Conservation (phyloP, 495 filamentous ascomycete genomes). For the Xylaria nigripes region DNA sequence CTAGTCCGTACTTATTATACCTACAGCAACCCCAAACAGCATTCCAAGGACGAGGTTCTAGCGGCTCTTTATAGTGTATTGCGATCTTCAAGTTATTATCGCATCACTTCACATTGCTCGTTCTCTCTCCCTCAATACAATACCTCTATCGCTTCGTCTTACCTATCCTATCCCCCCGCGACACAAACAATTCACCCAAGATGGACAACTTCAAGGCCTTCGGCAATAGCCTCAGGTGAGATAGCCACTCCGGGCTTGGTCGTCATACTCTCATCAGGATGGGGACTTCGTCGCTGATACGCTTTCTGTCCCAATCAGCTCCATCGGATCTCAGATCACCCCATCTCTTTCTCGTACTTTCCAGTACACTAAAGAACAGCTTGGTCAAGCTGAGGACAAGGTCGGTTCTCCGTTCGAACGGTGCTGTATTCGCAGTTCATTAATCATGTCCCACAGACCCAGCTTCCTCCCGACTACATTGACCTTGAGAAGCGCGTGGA, state of each 20-base stretch:
- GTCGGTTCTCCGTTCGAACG: conserved; percentile 31
- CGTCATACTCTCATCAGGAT: conserved; percentile 3
- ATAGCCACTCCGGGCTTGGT: not conserved
- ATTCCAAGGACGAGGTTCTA: no score
- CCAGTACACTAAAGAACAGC: conserved; percentile 94
- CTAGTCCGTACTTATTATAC: no score
- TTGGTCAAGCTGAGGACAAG: conserved; percentile 93
- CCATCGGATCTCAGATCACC: conserved; percentile 52
- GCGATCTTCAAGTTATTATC: not conserved
- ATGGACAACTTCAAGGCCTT: conserved; percentile 68
- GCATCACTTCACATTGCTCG: not conserved
- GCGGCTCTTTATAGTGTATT: not conserved
- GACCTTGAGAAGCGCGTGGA: conserved; percentile 98
- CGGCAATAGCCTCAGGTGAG: conserved; percentile 29
- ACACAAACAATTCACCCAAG: conserved; percentile 12
- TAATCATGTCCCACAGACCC: conserved; percentile 50
- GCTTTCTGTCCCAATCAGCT: conserved; percentile 28
- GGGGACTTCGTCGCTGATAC: conserved; percentile 5
- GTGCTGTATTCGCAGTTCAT: not conserved
- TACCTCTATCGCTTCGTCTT: not conserved
- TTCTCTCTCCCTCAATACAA: not conserved
- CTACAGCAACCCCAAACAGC: not conserved
- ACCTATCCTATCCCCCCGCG: not conserved
- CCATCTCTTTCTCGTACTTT: conserved; percentile 90
- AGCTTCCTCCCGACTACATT: conserved; percentile 94